Percentiles rank a stretch among this genome's conserved stretches.
These are phyloP conservation scores for Mitragyna speciosa DNA, from an alignment of 257 asterid species.

Conservation along the genomic window DNA sequence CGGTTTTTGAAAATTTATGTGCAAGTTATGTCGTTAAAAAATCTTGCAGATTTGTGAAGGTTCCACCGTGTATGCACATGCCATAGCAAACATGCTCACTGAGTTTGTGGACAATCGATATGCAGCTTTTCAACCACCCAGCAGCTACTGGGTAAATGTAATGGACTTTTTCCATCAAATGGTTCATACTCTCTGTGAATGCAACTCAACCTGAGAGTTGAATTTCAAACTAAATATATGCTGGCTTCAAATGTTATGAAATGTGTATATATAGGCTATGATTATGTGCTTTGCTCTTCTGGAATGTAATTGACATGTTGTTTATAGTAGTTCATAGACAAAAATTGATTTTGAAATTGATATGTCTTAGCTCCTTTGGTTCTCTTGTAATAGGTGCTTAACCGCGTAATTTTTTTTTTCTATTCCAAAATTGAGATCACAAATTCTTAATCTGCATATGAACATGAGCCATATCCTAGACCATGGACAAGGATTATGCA, in stretches of 20 bases:
- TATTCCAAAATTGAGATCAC: neutral
- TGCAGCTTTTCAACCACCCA: constrained; percentile 61
- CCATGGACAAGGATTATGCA: constrained; percentile 7
- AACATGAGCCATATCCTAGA: constrained; percentile 6
- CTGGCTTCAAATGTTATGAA: neutral
- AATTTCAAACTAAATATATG: neutral
- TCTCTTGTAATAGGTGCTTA: too few relatives aligned
- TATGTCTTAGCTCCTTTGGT: too few relatives aligned
- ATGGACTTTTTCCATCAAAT: neutral
- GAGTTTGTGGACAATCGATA: constrained; percentile 78
- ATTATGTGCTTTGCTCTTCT: neutral
- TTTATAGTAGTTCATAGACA: too few relatives aligned
- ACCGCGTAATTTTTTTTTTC: too few relatives aligned
- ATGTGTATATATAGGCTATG: too few relatives aligned
- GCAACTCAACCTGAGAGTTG: neutral
- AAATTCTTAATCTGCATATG: neutral
- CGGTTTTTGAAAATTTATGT: neutral
- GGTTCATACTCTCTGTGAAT: neutral
- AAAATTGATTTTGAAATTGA: too few relatives aligned
- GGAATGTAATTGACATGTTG: neutral
- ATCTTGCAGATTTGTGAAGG: constrained; percentile 82
- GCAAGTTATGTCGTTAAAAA: neutral
- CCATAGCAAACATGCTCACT: constrained; percentile 82
- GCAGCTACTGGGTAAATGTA: constrained; percentile 45
- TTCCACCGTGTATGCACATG: constrained; percentile 79